Evolutionary conservation across 495 filamentous ascomycete species (phyloP).

Genomic region (Aspergillus baeticus): DNA sequence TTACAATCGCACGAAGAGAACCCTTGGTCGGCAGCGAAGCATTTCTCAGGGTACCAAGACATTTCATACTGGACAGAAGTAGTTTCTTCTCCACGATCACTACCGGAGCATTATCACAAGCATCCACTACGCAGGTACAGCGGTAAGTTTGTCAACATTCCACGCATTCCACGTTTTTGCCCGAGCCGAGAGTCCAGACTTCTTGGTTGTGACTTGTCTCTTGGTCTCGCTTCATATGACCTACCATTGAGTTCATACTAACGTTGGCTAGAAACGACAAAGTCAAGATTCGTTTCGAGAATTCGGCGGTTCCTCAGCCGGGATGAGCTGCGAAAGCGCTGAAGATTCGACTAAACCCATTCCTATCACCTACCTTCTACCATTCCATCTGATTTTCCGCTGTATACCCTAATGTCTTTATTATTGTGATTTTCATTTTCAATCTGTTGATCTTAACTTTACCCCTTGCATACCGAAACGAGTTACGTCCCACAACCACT

Average conservation of each 20-base stretch:
- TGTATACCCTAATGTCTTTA: background rate
- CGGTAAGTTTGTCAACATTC: conserved; percentile 24
- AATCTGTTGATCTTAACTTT: background rate
- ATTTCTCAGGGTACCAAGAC: conserved; percentile 39
- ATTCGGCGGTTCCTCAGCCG: conserved; percentile 15
- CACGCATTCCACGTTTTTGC: too few species aligned
- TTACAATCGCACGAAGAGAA: conserved; percentile 28
- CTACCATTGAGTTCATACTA: conserved; percentile 7
- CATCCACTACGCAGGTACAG: conserved; percentile 21
- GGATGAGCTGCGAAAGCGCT: conserved; percentile 6
- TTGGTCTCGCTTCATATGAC: conserved; percentile 6
- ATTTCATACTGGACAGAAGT: conserved; percentile 38
- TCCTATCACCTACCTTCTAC: background rate
- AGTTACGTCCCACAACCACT: background rate
- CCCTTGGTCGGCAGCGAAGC: conserved; percentile 31
- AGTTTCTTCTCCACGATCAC: conserved; percentile 30
- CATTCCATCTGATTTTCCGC: background rate
- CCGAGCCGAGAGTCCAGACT: background rate
- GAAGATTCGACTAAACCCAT: conserved; percentile 5
- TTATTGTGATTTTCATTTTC: background rate
- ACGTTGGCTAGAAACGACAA: conserved; percentile 9
- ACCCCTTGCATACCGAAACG: too few species aligned
- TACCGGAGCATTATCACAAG: conserved; percentile 21
- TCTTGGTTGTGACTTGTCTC: background rate
- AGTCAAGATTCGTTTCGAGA: conserved; percentile 13